These are phyloP conservation scores for Protea cynaroides DNA, from an alignment of 164 flowering plant species.

Conservation along the genomic window DNA sequence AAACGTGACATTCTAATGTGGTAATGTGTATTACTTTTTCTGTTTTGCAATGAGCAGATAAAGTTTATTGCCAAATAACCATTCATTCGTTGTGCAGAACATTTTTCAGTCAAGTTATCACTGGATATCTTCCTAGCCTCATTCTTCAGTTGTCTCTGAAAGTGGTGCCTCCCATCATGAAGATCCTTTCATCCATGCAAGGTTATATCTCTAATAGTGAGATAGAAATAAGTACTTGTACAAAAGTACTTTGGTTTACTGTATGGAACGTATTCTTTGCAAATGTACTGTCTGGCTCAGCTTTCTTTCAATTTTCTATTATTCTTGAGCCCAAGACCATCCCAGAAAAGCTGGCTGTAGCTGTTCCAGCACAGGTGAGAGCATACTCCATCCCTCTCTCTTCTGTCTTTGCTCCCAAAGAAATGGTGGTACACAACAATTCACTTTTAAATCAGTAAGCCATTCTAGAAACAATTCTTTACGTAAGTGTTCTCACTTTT, in stretches of 20 bases:
- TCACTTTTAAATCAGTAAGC: too few relatives aligned
- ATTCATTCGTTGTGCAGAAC: conserved; percentile 37
- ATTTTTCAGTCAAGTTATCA: conserved; percentile 68
- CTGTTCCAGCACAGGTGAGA: conserved; percentile 83
- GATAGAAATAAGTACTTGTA: conserved; percentile 82
- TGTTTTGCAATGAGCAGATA: neutral
- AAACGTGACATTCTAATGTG: neutral
- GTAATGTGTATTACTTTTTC: neutral
- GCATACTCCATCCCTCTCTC: neutral
- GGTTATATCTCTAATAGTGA: conserved; percentile 68
- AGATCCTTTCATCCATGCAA: conserved; percentile 67
- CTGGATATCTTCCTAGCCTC: conserved; percentile 96
- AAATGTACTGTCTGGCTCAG: conserved; percentile 79
- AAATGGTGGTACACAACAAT: neutral
- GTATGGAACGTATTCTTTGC: conserved; percentile 94
- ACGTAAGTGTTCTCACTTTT: neutral
- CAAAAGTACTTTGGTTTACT: conserved; percentile 73
- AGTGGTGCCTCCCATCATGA: conserved; percentile 78
- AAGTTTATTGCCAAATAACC: neutral
- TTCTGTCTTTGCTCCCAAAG: neutral
- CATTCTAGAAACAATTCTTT: neutral
- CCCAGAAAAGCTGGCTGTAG: conserved; percentile 59
- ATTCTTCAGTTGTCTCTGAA: conserved; percentile 68
- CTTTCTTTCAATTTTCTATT: conserved; percentile 31
- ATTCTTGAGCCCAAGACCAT: conserved; percentile 71